Percentiles rank a stretch among this genome's conserved stretches.
phyloP scores from a whole-genome alignment of 805 yeast species.

The Metschnikowia gelsemii region DNA sequence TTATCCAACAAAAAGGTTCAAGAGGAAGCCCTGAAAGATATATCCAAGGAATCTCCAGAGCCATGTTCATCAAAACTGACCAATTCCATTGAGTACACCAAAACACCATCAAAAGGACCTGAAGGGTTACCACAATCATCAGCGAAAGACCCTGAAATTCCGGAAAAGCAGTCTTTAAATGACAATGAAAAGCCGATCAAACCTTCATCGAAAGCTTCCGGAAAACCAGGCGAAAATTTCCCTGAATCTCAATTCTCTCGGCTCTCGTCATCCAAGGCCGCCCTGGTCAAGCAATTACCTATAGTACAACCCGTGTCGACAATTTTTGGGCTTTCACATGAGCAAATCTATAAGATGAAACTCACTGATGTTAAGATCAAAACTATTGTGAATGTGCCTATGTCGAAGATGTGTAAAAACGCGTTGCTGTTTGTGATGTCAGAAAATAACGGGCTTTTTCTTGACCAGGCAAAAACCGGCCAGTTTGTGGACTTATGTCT shows the following conservation, averaged over 20 bases:
- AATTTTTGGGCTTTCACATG: slow-evolving; percentile 37
- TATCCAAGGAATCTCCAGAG: too few relatives aligned
- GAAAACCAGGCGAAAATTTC: slow-evolving; percentile 2
- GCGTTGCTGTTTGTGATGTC: slow-evolving; percentile 27
- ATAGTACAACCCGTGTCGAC: slow-evolving; percentile 35
- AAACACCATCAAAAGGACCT: too few relatives aligned
- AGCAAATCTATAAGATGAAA: slow-evolving; percentile 33
- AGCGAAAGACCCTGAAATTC: too few relatives aligned
- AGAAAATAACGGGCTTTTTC: slow-evolving; percentile 28
- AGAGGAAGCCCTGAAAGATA: too few relatives aligned
- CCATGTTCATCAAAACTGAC: too few relatives aligned
- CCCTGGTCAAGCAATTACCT: slow-evolving; percentile 22
- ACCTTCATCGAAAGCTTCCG: too few relatives aligned
- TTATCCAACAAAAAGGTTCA: too few relatives aligned
- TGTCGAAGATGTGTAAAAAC: slow-evolving; percentile 30
- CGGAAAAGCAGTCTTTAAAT: too few relatives aligned
- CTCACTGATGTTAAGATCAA: slow-evolving; percentile 39
- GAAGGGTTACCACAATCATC: too few relatives aligned
- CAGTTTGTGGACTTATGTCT: slow-evolving; percentile 33
- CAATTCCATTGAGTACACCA: too few relatives aligned
- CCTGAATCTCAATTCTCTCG: slow-evolving; percentile 1
- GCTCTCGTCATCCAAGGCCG: slow-evolving; percentile 17
- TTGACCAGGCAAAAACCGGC: slow-evolving; percentile 19
- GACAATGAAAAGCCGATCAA: too few relatives aligned
- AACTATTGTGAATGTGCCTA: slow-evolving; percentile 33